Base-by-base conservation (phyloP, 768 basidiomycete species). In the Tricholomella constricta region DNA sequence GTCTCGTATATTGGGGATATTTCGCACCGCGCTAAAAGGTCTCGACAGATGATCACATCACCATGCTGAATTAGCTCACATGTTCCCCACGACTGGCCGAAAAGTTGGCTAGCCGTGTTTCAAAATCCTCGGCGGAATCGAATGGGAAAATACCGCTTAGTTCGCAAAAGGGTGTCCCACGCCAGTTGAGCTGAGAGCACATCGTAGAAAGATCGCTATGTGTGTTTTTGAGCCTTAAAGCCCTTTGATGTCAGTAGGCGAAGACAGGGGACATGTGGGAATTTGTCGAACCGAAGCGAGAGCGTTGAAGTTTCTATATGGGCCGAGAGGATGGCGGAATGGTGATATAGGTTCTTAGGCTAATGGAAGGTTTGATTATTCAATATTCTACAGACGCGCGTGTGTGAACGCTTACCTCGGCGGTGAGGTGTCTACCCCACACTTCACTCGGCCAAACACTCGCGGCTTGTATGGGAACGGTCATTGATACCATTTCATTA, bases 221-320 rank as follows among this genome's bases (percentile, higher is more conserved):
- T 5, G 55, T 48, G 3, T 38, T 54, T 22, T 56, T 65, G 42
- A 74, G 45, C n/a, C 77, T 32, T 22, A 17, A 22, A 43, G 11
- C 29, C 29, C 47, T 40, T 32, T 35, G 22, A 45, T 40, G n/a
- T 57, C 34, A 48, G 47, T 25, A 37, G n/a, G 22, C 44, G 32
- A 44, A 26, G 9, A 27, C 32, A 20, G 49, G 26, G 44, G 17
- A 58, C 19, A 20, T 19, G 37, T 51, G 25, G 15, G 25, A 58
- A 25, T 35, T 20, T 27, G 29, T 25, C 62, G 54, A 57, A 85
- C 85, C 86, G 79, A 44, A 84, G 61, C 2, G 84, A 82, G 25
- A 86, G 69, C 3, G 86, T 87, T 31, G 71, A 72, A 19, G 74
- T 79, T 55, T 88, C 84, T 11, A 87, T 67, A 54, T 84, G 77